Conservation (phyloP, 2,329 filamentous ascomycete genomes). For the Xylariaceae sp. region DNA sequence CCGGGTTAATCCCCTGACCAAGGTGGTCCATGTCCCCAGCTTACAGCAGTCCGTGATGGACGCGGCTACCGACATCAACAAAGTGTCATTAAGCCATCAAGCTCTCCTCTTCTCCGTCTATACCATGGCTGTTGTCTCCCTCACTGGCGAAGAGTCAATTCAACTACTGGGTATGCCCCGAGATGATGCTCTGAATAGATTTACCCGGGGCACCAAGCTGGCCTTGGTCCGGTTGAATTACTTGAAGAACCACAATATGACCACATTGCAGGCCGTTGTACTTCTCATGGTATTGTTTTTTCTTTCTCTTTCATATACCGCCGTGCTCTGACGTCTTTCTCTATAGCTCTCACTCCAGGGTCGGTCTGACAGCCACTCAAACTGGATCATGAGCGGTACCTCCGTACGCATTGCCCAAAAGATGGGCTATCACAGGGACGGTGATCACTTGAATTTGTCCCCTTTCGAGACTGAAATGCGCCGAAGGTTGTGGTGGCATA, state of each 20-base stretch:
- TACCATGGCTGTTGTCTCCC: slow-evolving; percentile 49
- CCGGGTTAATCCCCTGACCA: slow-evolving; percentile 62
- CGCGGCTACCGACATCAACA: slow-evolving; percentile 49
- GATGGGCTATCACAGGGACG: slow-evolving; percentile 50
- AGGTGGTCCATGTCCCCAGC: slow-evolving; percentile 60
- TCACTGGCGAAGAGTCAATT: slow-evolving; percentile 47
- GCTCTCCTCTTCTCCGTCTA: slow-evolving; percentile 56
- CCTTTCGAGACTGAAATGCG: slow-evolving; percentile 52
- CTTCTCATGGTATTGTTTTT: slow-evolving; percentile 33
- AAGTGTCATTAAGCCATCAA: slow-evolving; percentile 47
- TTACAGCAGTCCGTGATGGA: slow-evolving; percentile 55
- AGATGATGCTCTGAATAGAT: slow-evolving; percentile 29
- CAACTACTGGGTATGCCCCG: slow-evolving; percentile 24
- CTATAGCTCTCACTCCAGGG: slow-evolving; percentile 23
- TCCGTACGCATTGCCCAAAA: slow-evolving; percentile 50
- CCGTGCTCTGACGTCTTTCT: slow-evolving; percentile 3
- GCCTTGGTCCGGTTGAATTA: slow-evolving; percentile 40
- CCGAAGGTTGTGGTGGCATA: slow-evolving; percentile 50
- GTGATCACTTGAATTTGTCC: slow-evolving; percentile 40
- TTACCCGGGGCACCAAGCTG: slow-evolving; percentile 26
- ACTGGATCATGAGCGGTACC: slow-evolving; percentile 43
- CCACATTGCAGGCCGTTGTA: slow-evolving; percentile 45
- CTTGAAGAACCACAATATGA: slow-evolving; percentile 40
- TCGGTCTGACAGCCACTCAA: slow-evolving; percentile 28
- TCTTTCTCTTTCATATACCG: no score